phyloP scores from a whole-genome alignment of 2,329 filamentous ascomycete species.

The Shiraia sp. region DNA sequence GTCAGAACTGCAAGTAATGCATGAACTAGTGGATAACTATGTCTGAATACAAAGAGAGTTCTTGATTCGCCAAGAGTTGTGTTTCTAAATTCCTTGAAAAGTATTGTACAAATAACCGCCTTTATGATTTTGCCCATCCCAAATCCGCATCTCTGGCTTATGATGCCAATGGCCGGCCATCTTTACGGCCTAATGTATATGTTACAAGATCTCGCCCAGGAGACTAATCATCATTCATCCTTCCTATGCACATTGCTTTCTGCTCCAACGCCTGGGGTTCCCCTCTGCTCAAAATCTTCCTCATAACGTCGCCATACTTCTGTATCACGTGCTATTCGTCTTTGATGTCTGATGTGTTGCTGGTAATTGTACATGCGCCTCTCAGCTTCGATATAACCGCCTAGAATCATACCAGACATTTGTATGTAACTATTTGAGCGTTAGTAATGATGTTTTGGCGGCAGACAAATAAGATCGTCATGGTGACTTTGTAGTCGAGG shows the following conservation, averaged over 20 bases:
- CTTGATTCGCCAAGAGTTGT: too few species aligned
- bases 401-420: constrained; percentile 84
- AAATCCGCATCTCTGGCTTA: too few species aligned
- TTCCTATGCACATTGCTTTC: constrained; percentile 33
- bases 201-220: too few species aligned
- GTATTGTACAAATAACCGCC: too few species aligned
- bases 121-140: too few species aligned
- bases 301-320: constrained; percentile 72
- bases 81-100: too few species aligned
- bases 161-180: too few species aligned
- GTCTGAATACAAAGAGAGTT: background rate
- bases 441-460: background rate
- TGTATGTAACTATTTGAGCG: constrained; percentile 67
- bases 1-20: too few species aligned
- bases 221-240: background rate
- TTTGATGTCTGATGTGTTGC: constrained; percentile 65
- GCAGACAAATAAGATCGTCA: background rate
- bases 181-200: too few species aligned
- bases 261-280: constrained; percentile 42
- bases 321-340: constrained; percentile 65
- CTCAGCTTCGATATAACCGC: constrained; percentile 77
- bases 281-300: constrained; percentile 57
- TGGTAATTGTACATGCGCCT: constrained; percentile 69
- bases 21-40: too few species aligned
- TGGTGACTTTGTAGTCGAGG: too few species aligned